A percentile compares a stretch with the other conserved stretches of the same genome.
Evolutionary conservation across 805 yeast genomes (phyloP).

Genomic region (Suhomyces canberraensis): DNA sequence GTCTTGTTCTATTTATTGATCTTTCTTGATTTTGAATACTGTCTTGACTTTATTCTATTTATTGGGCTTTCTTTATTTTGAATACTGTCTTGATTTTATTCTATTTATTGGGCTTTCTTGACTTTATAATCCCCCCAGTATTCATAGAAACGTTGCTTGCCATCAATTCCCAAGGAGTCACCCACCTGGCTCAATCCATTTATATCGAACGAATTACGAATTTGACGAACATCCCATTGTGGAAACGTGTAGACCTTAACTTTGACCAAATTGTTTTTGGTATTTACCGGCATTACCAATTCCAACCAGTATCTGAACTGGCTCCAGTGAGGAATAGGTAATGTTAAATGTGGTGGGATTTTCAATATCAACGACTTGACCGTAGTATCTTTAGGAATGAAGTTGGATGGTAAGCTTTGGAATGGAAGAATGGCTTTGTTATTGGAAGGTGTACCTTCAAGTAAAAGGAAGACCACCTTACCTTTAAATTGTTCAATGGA

Average conservation of each 20-base stretch:
- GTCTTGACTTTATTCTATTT: no score
- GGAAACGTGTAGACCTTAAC: constrained; percentile 25
- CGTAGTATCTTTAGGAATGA: constrained; percentile 7
- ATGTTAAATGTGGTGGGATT: constrained; percentile 33
- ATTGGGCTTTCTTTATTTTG: no score
- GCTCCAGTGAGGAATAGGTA: constrained; percentile 33
- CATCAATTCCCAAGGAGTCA: constrained; percentile 23
- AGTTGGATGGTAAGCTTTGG: constrained; percentile 12
- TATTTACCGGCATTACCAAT: constrained; percentile 19
- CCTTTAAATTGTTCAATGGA: constrained; percentile 27
- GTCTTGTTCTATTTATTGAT: no score
- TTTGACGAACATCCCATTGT: constrained; percentile 13
- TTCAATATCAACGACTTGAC: constrained; percentile 39
- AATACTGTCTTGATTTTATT: no score
- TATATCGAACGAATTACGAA: constrained; percentile 29
- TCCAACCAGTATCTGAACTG: constrained; percentile 19
- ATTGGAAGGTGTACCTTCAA: constrained; percentile 85
- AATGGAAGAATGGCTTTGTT: constrained; percentile 73
- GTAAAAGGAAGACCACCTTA: constrained; percentile 54
- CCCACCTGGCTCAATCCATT: constrained; percentile 31
- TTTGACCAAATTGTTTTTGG: constrained; percentile 18
- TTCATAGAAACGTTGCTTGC: constrained; percentile 27
- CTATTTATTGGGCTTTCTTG: not conserved
- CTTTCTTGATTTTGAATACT: no score
- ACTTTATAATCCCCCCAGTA: constrained; percentile 9